phyloP scores from a whole-genome alignment of 1,284 basidiomycete genomes.

The Anthracocystis setariae region DNA sequence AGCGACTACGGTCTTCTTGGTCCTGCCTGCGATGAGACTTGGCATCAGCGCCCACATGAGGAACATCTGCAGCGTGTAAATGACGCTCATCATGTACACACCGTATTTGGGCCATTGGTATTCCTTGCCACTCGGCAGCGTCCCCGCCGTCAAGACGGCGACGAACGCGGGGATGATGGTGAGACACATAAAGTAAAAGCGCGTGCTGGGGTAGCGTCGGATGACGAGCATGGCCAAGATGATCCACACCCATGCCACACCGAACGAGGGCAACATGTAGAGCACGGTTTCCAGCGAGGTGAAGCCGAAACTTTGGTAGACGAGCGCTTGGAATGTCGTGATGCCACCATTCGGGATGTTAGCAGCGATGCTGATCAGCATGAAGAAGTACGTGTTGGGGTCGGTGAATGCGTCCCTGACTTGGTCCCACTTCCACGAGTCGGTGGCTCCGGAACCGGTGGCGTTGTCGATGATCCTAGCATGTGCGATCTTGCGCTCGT shows the following conservation, averaged over 20 bases:
- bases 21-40: constrained; percentile 64
- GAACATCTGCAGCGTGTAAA: constrained; percentile 59
- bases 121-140: constrained; percentile 18
- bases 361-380: constrained; percentile 56
- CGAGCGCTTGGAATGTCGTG: constrained; percentile 59
- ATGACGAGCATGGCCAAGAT: constrained; percentile 62
- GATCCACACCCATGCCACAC: constrained; percentile 63
- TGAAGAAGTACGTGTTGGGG: constrained; percentile 59
- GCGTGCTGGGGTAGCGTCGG: constrained; percentile 33
- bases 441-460: constrained; percentile 58
- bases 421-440: constrained; percentile 64
- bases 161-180: constrained; percentile 20
- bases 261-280: constrained; percentile 60
- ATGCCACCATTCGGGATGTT: constrained; percentile 45
- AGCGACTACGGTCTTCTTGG: constrained; percentile 63
- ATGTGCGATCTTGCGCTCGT: constrained; percentile 56
- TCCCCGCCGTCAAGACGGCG: constrained; percentile 32
- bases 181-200: constrained; percentile 65
- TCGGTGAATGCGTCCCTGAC: constrained; percentile 37
- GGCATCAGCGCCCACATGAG: constrained; percentile 62
- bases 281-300: constrained; percentile 61
- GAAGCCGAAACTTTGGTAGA: constrained; percentile 53
- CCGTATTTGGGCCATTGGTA: constrained; percentile 62
- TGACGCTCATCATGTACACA: constrained; percentile 57
- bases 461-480: constrained; percentile 62